Conservation (phyloP, 225 moss, liverwort and hornwort genomes). For the Rhytidiadelphus loreus region DNA sequence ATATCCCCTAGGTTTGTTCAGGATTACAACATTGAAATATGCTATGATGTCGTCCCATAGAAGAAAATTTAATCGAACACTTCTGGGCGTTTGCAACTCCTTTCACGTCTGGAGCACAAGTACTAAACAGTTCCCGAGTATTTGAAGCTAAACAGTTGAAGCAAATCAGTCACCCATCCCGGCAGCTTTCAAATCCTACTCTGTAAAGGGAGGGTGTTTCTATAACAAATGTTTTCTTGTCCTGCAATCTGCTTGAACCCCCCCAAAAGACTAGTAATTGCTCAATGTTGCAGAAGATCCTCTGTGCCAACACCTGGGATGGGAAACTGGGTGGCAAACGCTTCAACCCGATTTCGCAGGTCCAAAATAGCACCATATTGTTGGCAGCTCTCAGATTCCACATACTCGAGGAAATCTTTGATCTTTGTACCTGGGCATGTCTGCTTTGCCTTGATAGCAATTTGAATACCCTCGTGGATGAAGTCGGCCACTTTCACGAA, state of each 20-base stretch:
- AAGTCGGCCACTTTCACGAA: slow-evolving; percentile 74
- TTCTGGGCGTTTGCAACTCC: neutral
- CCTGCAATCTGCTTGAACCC: neutral
- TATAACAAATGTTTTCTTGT: neutral
- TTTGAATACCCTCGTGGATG: slow-evolving; percentile 66
- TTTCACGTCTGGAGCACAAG: neutral
- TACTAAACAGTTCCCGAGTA: neutral
- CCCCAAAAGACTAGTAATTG: neutral
- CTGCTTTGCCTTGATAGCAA: slow-evolving; percentile 50
- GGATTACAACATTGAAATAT: neutral
- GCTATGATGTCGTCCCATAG: neutral
- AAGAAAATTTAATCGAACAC: neutral
- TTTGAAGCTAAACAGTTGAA: neutral
- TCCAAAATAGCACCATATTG: slow-evolving; percentile 40
- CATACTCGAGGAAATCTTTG: slow-evolving; percentile 64
- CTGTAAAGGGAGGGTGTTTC: neutral
- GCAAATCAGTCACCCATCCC: neutral
- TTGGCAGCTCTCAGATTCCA: slow-evolving; percentile 47
- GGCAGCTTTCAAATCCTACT: neutral
- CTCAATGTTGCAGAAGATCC: slow-evolving; percentile 23
- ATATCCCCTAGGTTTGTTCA: neutral
- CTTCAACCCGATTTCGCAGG: slow-evolving; percentile 57
- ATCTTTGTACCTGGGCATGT: slow-evolving; percentile 55
- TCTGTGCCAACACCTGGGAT: slow-evolving; percentile 73
- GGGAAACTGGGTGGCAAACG: slow-evolving; percentile 70